A percentile compares a stretch with the other conserved stretches of the same genome.
Conservation (phyloP, 1,284 basidiomycete genomes). For the Anthracocystis panici-leucophaei region DNA sequence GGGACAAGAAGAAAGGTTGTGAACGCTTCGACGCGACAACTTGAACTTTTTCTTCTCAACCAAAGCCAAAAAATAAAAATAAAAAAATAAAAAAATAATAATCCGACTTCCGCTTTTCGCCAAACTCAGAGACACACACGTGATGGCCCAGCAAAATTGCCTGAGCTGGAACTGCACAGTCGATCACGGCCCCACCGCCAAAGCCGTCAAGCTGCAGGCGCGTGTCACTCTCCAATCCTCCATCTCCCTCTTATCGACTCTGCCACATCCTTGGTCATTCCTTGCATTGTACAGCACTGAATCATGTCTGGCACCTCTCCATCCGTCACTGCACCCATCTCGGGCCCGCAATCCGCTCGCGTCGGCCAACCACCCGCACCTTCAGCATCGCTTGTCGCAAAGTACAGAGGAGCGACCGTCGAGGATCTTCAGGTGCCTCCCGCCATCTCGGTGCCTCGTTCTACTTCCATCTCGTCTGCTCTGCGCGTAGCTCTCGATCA, state of each 20-base stretch:
- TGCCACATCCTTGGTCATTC: not conserved
- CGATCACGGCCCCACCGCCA: constrained; percentile 27
- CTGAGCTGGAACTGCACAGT: not conserved
- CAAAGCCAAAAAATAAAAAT: not conserved
- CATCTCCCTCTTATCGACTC: not conserved
- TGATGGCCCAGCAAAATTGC: constrained; percentile 3
- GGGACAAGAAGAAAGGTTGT: constrained; percentile 32
- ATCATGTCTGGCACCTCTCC: constrained; percentile 36
- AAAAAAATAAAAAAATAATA: not conserved
- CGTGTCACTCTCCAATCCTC: constrained; percentile 18
- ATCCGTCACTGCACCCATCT: constrained; percentile 56
- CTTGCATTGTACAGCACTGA: not conserved
- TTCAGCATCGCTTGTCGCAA: constrained; percentile 46
- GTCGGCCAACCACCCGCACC: constrained; percentile 50
- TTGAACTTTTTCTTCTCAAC: constrained; percentile 1
- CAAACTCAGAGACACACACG: constrained; percentile 1
- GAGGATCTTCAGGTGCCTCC: constrained; percentile 64
- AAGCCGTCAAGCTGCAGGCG: constrained; percentile 17
- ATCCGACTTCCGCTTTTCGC: constrained; percentile 2
- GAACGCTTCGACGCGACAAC: not conserved
- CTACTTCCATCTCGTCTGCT: constrained; percentile 45
- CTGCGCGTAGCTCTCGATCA: constrained; percentile 61
- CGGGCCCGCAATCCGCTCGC: constrained; percentile 53
- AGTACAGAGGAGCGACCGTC: constrained; percentile 62
- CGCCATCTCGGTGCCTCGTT: constrained; percentile 58